A percentile compares a stretch with the other conserved stretches of the same genome.
Conservation (phyloP, 176 grass and related monocot species). For the Juncus inflexus region DNA sequence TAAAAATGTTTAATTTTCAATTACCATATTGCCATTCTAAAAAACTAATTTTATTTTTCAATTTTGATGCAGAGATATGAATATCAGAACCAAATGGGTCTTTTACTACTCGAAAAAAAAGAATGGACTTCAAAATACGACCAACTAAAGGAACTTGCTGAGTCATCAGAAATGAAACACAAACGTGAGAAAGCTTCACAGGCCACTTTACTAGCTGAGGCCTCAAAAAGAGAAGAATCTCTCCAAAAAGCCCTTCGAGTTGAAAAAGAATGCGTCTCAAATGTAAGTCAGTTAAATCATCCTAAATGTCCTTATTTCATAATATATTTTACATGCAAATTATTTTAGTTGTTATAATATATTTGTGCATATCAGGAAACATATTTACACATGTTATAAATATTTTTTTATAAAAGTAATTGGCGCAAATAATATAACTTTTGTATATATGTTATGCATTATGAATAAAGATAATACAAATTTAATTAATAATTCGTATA, state of each 20-base stretch:
- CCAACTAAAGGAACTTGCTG: conserved; percentile 58
- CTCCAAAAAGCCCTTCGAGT: conserved; percentile 65
- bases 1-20: too few relatives aligned
- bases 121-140: conserved; percentile 61
- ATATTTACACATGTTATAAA: too few relatives aligned
- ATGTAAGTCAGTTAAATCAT: conserved; percentile 45
- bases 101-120: conserved; percentile 73
- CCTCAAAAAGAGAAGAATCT: conserved; percentile 57
- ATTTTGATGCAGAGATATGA: conserved; percentile 57
- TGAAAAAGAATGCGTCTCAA: conserved; percentile 71
- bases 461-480: too few relatives aligned
- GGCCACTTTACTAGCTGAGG: conserved; percentile 58
- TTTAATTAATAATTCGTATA: conserved; percentile 21
- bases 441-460: too few relatives aligned
- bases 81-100: conserved; percentile 78
- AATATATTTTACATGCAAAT: neutral
- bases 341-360: neutral
- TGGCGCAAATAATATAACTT: too few relatives aligned
- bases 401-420: too few relatives aligned
- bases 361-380: too few relatives aligned
- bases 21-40: too few relatives aligned
- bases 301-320: neutral
- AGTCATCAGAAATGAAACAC: conserved; percentile 48
- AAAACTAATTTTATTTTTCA: neutral
- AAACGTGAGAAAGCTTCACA: conserved; percentile 59